Conservation (phyloP, 2,329 filamentous ascomycete species). For the Microascus cirrosus region DNA sequence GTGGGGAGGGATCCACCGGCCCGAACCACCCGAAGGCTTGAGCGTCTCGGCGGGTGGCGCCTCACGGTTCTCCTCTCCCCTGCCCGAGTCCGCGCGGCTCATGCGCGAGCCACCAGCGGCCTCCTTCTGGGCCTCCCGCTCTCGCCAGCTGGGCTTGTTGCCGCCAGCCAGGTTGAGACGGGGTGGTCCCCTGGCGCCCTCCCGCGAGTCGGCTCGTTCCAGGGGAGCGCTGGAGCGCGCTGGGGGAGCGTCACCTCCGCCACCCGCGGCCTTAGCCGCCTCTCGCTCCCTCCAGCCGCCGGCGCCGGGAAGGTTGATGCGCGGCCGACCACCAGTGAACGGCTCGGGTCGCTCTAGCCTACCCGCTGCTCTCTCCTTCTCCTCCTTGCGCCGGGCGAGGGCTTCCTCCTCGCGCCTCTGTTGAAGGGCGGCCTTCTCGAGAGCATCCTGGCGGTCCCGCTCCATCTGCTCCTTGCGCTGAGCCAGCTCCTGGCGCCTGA, state of each 20-base stretch:
- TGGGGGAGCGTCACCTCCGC: constrained; percentile 10
- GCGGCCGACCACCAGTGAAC: constrained; percentile 10
- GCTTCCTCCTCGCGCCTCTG: constrained; percentile 81
- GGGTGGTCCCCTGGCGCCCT: constrained; percentile 40
- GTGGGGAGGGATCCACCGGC: constrained; percentile 49
- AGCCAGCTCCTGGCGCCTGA: constrained; percentile 60
- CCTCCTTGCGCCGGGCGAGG: constrained; percentile 59
- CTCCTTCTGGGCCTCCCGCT: constrained; percentile 16
- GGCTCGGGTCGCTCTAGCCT: constrained; percentile 25
- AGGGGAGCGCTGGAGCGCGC: constrained; percentile 21
- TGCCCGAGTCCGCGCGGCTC: constrained; percentile 30
- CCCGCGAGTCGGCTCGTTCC: constrained; percentile 36
- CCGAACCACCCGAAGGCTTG: constrained; percentile 37
- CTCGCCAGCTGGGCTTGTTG: constrained; percentile 52
- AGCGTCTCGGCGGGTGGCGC: constrained; percentile 32
- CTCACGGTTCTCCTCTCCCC: constrained; percentile 27
- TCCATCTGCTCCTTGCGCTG: constrained; percentile 56
- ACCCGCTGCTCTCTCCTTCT: constrained; percentile 40
- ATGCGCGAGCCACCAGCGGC: constrained; percentile 29
- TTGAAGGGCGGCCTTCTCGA: constrained; percentile 58
- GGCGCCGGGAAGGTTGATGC: constrained; percentile 18
- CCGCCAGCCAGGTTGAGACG: constrained; percentile 50
- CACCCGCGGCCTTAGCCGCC: constrained; percentile 11
- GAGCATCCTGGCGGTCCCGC: constrained; percentile 55
- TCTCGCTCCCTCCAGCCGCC: constrained; percentile 33